A percentile compares a stretch with the other conserved stretches of the same genome.
These are phyloP conservation scores for Triglochin maritima DNA, from an alignment of 106 monocot genomes.

Conservation along the genomic window DNA sequence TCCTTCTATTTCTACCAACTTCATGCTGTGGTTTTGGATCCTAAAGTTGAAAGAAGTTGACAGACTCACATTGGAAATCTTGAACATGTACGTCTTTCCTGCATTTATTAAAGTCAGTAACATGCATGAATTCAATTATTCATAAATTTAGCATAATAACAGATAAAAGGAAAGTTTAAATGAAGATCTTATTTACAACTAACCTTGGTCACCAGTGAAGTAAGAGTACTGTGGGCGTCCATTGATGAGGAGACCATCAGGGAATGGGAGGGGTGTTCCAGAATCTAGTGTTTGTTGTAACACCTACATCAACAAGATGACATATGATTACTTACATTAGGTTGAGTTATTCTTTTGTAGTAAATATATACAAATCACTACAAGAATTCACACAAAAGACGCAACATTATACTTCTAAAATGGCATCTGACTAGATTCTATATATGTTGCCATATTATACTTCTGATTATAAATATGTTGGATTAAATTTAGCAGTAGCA, in stretches of 20 bases:
- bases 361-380: background rate
- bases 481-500: no score
- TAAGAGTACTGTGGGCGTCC: slow-evolving; percentile 28
- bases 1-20: slow-evolving; percentile 79
- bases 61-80: slow-evolving; percentile 77
- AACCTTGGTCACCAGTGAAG: slow-evolving; percentile 76
- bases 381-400: no score
- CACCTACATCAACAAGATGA: slow-evolving; percentile 16
- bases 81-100: slow-evolving; percentile 82
- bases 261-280: slow-evolving; percentile 38
- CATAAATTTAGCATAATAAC: background rate
- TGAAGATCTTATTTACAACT: background rate
- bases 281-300: slow-evolving; percentile 54
- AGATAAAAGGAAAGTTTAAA: no score
- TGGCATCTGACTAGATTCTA: no score
- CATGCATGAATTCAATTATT: background rate
- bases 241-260: slow-evolving; percentile 81
- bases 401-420: no score
- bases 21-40: slow-evolving; percentile 66
- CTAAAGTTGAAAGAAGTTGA: slow-evolving; percentile 72
- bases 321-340: background rate
- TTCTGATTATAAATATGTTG: no score
- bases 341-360: background rate
- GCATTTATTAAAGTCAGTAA: background rate
- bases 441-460: no score